These are phyloP conservation scores for Alnus glutinosa DNA, from an alignment of 306 rosid species.

Conservation along the genomic window DNA sequence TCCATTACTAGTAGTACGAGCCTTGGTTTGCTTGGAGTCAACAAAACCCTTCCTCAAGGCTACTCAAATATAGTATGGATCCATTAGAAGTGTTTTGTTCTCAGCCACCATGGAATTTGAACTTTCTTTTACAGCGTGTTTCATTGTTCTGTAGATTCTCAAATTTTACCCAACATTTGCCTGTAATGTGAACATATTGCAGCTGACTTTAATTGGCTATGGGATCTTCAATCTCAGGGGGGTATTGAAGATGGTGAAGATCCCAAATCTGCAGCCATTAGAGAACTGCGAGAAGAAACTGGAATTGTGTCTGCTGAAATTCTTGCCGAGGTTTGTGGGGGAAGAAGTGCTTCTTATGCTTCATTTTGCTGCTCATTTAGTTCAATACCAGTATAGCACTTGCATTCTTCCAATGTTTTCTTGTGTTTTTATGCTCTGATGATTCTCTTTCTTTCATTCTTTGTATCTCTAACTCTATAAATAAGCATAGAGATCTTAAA, in stretches of 20 bases:
- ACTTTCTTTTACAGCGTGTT: neutral
- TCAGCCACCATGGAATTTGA: conserved; percentile 9
- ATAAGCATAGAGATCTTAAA: conserved; percentile 9
- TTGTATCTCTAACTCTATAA: neutral
- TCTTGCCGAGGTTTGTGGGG: conserved; percentile 63
- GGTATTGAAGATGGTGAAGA: conserved; percentile 97
- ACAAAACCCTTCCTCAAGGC: conserved; percentile 3
- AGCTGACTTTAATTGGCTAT: conserved; percentile 5
- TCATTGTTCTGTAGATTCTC: neutral
- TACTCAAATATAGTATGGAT: conserved; percentile 2
- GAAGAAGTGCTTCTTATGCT: conserved; percentile 1
- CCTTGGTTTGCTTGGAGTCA: neutral
- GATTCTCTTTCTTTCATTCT: conserved; percentile 2
- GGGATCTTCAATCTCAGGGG: conserved; percentile 54
- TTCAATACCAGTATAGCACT: conserved; percentile 1
- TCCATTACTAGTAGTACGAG: neutral
- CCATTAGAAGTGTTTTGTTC: conserved; percentile 4
- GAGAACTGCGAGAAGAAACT: conserved; percentile 93
- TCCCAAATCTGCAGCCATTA: conserved; percentile 78
- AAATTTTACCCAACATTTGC: neutral
- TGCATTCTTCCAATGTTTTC: conserved; percentile 2
- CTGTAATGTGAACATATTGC: conserved; percentile 10
- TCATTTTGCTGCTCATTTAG: conserved; percentile 23
- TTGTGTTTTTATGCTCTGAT: neutral
- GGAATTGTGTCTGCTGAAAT: conserved; percentile 85